Base-by-base conservation (phyloP, 1,284 basidiomycete genomes). In the Phenoliferia sp. region DNA sequence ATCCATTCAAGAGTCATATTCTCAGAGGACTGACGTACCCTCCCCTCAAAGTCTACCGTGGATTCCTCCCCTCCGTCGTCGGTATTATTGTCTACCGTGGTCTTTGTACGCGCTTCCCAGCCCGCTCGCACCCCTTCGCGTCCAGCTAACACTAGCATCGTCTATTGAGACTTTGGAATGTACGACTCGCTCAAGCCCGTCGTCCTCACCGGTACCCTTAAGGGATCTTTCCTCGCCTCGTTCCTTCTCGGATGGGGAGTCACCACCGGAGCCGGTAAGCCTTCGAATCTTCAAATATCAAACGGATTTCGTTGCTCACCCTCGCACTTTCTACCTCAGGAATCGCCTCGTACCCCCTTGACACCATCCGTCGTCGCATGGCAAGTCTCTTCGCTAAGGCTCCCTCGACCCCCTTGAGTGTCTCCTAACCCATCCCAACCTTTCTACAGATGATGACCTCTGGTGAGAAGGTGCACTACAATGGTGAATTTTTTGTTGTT, bases 61-160 rank as follows among this genome's bases (percentile, higher is more conserved):
- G 92, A 68, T 94, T 95, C 82, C 86, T 94, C 68, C 93, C 92
- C 73, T 95, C 93, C 61, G 92, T 95, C 70, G 90, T 90, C 74
- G 92, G 92, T 82, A 95, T 95, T 82, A 87, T 95, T 75, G 93
- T 95, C 77, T 95, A 95, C 86, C 92, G 92, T 84, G 93, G 92
- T 86, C 89, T 93, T 77, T 92, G 85, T 79, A 33, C 12, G 78
- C 79, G 70, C 77, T 22, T 50, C 39, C 31, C 7, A 77, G 74
- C 73, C 75, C 58, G 76, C 79, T 81, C 62, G 71, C 79, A 74
- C 60, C 29, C 36, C 28, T 39, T 44, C 55, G 29, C 56, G 31
- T 9, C 22, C 62, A 31, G 22, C 28, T 44, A 44, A 28, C 39
- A 19, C 0, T 32, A 26, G 26, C 34, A 19, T 35, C 19, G 35